A percentile compares a stretch with the other conserved stretches of the same genome.
These are phyloP conservation scores for Fereydounia khargensis DNA, from an alignment of 1,284 basidiomycete genomes.

Conservation along the genomic window DNA sequence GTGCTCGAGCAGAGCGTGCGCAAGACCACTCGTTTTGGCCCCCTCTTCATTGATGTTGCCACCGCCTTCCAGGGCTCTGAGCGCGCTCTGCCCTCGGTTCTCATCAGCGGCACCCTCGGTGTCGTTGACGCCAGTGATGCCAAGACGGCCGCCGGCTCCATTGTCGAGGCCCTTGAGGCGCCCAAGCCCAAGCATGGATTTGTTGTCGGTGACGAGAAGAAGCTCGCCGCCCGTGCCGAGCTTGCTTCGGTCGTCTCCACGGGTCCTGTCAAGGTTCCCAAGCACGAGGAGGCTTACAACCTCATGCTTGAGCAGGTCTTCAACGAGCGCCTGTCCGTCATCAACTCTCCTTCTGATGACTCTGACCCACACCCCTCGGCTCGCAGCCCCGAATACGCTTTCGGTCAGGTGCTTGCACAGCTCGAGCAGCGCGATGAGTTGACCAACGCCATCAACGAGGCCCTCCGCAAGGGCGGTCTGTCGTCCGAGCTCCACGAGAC, in stretches of 20 bases:
- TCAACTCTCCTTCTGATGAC: slow-evolving; percentile 63
- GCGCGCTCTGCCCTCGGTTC: slow-evolving; percentile 35
- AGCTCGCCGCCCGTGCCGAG: slow-evolving; percentile 53
- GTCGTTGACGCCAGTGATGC: slow-evolving; percentile 21
- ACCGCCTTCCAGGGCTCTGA: slow-evolving; percentile 69
- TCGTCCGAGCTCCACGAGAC: slow-evolving; percentile 44
- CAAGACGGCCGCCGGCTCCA: slow-evolving; percentile 31
- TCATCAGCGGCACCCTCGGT: slow-evolving; percentile 46
- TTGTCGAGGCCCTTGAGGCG: slow-evolving; percentile 32
- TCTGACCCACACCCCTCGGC: slow-evolving; percentile 60
- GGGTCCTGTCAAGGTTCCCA: slow-evolving; percentile 63
- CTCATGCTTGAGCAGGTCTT: slow-evolving; percentile 83
- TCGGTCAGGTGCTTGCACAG: slow-evolving; percentile 83
- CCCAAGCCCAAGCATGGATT: slow-evolving; percentile 42
- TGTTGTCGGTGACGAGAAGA: slow-evolving; percentile 57
- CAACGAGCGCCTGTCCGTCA: slow-evolving; percentile 74
- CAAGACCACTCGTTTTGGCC: slow-evolving; percentile 82
- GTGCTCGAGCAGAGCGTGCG: slow-evolving; percentile 77
- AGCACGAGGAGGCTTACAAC: slow-evolving; percentile 88
- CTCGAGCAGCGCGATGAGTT: slow-evolving; percentile 59
- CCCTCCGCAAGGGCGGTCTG: slow-evolving; percentile 26
- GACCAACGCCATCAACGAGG: slow-evolving; percentile 38
- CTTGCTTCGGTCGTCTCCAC: slow-evolving; percentile 21
- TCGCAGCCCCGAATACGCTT: slow-evolving; percentile 87
- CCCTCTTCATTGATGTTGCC: slow-evolving; percentile 79